Evolutionary conservation across 306 rosid genomes (phyloP), one percentile per base, ranked within the genome.

Genomic region (Vachellia pachyceras): DNA sequence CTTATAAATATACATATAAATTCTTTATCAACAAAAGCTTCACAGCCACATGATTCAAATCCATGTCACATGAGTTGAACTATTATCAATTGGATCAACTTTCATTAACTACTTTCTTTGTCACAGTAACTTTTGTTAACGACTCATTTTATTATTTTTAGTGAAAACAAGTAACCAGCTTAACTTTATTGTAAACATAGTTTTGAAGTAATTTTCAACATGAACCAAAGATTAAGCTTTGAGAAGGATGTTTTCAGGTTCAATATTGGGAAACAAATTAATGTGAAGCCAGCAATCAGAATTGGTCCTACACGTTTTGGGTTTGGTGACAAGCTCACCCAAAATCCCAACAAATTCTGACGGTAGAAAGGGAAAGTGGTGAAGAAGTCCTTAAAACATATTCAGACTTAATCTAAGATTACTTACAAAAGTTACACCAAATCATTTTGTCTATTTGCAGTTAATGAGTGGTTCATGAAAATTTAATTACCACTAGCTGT

Each of bases 341-440:
- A 60, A 75, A 49, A 79, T 67, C 61, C 40, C 41, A 37, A 33
- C 77, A 72, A 72, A 79, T 70, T 7, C 69, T 79, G 66, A 58
- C 75, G 47, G 22, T 1, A 54, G 22, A 40, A 57, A 10, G 29
- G 15, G 50, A 69, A 20, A 54, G 60, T 10, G n/a, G 25, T 54
- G 60, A 54, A 54, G 7, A 54, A 11, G 49, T 77, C 76, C 40
- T 35, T 61, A 60, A 66, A n/a, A n/a, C n/a, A n/a, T n/a, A n/a
- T n/a, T n/a, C n/a, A n/a, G n/a, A n/a, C n/a, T 42, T 73, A 72
- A 54, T 58, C 74, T 67, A 77, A 29, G 60, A 72, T 77, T 80
- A 54, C n/a, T 36, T 66, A 49, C 58, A 70, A 71, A 80, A 37
- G 15, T 37, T 7, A 23, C n/a, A n/a, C 67, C 7, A 33, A 73